Evolutionary conservation across 2,329 filamentous ascomycete genomes (phyloP).

Genomic region (Fusarium pininemorale): DNA sequence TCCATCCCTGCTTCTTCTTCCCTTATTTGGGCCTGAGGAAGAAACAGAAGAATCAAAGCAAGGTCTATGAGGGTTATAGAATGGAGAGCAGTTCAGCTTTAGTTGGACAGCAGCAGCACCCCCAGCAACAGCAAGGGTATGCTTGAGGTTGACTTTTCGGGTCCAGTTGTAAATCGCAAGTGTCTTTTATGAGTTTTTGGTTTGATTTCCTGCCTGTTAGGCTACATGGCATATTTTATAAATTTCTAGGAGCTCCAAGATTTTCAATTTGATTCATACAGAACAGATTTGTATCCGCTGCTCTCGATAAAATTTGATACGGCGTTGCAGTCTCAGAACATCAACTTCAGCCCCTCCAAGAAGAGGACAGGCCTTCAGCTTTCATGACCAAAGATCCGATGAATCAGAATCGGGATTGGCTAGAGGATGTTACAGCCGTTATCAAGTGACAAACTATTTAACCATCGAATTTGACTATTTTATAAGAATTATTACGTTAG

Average conservation of each 20-base stretch:
- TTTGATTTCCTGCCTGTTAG: background rate
- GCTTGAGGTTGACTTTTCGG: background rate
- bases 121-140: background rate
- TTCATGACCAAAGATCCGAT: background rate
- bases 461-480: constrained; percentile 10
- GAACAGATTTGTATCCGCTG: background rate
- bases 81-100: constrained; percentile 12
- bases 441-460: background rate
- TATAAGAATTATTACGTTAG: background rate
- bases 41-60: constrained; percentile 13
- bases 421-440: background rate
- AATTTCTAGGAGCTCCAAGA: background rate
- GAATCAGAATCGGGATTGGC: background rate
- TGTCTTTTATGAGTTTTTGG: background rate
- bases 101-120: background rate
- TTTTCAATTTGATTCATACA: background rate
- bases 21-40: constrained; percentile 21
- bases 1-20: constrained; percentile 28
- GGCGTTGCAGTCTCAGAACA: no score
- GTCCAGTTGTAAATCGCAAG: background rate
- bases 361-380: no score
- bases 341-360: no score
- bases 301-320: no score
- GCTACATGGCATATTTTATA: background rate
- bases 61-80: constrained; percentile 5